Percentiles rank a stretch among this genome's conserved stretches.
Evolutionary conservation across 1,284 basidiomycete species (phyloP).

Genomic region (Austroboletus niveus): DNA sequence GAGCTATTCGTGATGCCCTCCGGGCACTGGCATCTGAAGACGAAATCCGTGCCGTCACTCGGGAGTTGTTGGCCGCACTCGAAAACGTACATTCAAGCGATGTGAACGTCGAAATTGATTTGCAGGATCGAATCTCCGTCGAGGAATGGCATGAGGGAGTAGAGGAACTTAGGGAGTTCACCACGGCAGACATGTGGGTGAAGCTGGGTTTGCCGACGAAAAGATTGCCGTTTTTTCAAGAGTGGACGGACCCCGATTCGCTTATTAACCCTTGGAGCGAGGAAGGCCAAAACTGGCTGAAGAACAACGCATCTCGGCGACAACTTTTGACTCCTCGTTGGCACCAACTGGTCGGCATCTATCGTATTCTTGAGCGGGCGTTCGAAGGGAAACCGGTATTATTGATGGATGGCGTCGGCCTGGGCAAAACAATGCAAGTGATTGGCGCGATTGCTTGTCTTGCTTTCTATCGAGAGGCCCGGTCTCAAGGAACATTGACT

Average conservation of each 20-base stretch:
- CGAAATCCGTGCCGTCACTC: too few relatives aligned
- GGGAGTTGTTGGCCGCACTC: too few relatives aligned
- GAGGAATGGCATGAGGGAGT: conserved; percentile 1
- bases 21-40: too few relatives aligned
- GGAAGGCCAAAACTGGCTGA: neutral
- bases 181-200: neutral
- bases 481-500: too few relatives aligned
- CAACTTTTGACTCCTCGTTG: neutral
- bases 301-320: neutral
- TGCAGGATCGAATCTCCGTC: too few relatives aligned
- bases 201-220: neutral
- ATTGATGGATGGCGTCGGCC: conserved; percentile 4
- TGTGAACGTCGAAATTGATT: too few relatives aligned
- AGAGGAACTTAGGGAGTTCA: neutral
- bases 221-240: neutral
- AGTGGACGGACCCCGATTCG: neutral
- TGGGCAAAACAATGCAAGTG: conserved; percentile 1
- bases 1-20: too few relatives aligned
- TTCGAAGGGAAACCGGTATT: conserved; percentile 6
- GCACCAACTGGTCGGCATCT: conserved; percentile 9
- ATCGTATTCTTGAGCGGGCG: neutral
- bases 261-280: neutral
- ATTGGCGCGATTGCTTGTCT: neutral
- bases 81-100: too few relatives aligned
- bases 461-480: too few relatives aligned